These are phyloP conservation scores for Mortierella sp. DNA, from an alignment of 371 early-diverging fungal genomes.

Conservation along the genomic window DNA sequence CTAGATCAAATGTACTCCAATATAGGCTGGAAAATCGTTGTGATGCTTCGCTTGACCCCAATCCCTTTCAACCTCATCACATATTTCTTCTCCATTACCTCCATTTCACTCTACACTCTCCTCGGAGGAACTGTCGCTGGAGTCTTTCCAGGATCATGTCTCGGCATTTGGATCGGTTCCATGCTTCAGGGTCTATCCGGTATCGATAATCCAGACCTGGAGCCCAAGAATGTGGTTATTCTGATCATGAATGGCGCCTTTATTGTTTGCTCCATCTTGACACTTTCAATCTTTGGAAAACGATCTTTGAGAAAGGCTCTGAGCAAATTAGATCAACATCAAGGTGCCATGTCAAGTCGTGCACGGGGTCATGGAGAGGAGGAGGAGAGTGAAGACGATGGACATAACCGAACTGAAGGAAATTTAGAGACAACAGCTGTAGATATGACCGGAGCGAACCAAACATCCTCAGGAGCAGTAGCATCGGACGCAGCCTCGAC, in stretches of 20 bases:
- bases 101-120: constrained; percentile 44
- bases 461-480: constrained; percentile 10
- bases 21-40: constrained; percentile 59
- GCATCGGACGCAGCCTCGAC: background rate
- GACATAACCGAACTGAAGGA: background rate
- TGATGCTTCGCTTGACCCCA: constrained; percentile 58
- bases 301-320: constrained; percentile 55
- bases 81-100: constrained; percentile 58
- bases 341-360: background rate
- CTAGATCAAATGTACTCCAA: background rate
- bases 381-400: background rate
- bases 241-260: constrained; percentile 55
- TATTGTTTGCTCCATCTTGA: constrained; percentile 52
- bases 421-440: constrained; percentile 3
- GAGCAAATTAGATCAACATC: constrained; percentile 40
- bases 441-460: background rate
- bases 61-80: constrained; percentile 58
- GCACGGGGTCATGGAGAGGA: background rate
- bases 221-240: constrained; percentile 52
- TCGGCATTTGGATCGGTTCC: constrained; percentile 59
- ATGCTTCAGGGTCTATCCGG: constrained; percentile 55
- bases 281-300: constrained; percentile 58
- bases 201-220: constrained; percentile 54
- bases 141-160: constrained; percentile 56
- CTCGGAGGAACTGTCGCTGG: constrained; percentile 52